These are phyloP conservation scores for Coemansia sp. DNA, from an alignment of 192 early-diverging fungal species.

Conservation along the genomic window DNA sequence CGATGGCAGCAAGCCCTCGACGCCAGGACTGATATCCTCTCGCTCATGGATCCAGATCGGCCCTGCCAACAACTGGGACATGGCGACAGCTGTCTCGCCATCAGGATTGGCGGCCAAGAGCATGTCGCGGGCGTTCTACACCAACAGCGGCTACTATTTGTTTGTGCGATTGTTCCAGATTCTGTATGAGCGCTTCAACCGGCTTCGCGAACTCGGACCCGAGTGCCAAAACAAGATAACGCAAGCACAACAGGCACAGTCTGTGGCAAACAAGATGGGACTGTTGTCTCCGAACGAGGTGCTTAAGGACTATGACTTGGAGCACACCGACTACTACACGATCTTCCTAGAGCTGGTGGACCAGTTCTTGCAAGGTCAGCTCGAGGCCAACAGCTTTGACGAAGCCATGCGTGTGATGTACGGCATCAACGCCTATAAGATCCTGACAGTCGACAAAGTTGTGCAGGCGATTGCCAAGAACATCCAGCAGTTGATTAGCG, in stretches of 20 bases:
- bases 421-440: constrained; percentile 84
- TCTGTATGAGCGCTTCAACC: constrained; percentile 79
- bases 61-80: constrained; percentile 24
- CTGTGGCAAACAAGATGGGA: constrained; percentile 52
- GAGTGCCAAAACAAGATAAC: constrained; percentile 52
- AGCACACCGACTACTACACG: constrained; percentile 73
- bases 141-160: constrained; percentile 83
- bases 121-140: constrained; percentile 76
- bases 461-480: constrained; percentile 81
- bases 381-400: constrained; percentile 84
- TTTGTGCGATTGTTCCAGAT: constrained; percentile 89
- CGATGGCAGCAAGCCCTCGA: constrained; percentile 54
- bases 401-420: constrained; percentile 85
- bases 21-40: constrained; percentile 55
- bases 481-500: constrained; percentile 68
- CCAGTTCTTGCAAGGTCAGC: constrained; percentile 78
- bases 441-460: constrained; percentile 91
- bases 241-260: constrained; percentile 39
- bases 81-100: constrained; percentile 16
- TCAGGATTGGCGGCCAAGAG: constrained; percentile 30
- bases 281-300: constrained; percentile 54
- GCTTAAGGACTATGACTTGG: constrained; percentile 63
- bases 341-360: constrained; percentile 75
- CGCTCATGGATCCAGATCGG: constrained; percentile 57
- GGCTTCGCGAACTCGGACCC: constrained; percentile 74